Base-by-base conservation (phyloP, 805 yeast genomes). In the Starmerella lactis-condensi region DNA sequence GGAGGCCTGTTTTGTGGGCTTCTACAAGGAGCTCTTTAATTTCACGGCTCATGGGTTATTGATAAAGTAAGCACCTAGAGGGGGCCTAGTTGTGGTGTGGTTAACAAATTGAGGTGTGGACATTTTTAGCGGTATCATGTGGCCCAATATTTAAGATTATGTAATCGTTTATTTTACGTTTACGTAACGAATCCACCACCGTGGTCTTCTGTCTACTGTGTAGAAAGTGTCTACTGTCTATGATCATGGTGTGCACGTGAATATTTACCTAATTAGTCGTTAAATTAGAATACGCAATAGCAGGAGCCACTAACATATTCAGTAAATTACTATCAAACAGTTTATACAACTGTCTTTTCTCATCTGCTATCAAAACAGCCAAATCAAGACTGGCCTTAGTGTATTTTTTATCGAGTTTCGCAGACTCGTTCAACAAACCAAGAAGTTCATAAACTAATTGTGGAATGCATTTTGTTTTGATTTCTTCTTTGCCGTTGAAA, bases 391-490 rank as follows among this genome's bases (percentile, higher is more conserved):
- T 83, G 34, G 63, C 64, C 24, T 53, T 51, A 34, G 72, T 56
- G 40, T 70, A 68, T 26, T 57, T 58, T n/a, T 51, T 45, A 22
- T 60, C 55, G 16, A 51, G 36, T 8, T 36, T 30, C 29, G 54
- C 50, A 6, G 69, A 65, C 16, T 58, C 61, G 7, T 62, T 51
- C 26, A 67, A 52, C 9, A 21, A 75, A 64, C 28, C 66, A 41
- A 76, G 67, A 30, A 76, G 56, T 42, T 75, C 77, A 33, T 75
- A 67, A 22, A 79, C 61, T 33, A 81, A 51, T 40, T 64, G 65
- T 11, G 95, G 93, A 5, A 79, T 64, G 51, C 79, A 82, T 13
- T 69, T 51, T 8, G 69, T 59, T 45, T 92, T 65, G 30, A 77
- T 57, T 31, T 67, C 73, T 27, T 53, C 52, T 31, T 14, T 17